phyloP scores from a whole-genome alignment of 108 stramenopile genomes.

The Skeletonema menzelii region DNA sequence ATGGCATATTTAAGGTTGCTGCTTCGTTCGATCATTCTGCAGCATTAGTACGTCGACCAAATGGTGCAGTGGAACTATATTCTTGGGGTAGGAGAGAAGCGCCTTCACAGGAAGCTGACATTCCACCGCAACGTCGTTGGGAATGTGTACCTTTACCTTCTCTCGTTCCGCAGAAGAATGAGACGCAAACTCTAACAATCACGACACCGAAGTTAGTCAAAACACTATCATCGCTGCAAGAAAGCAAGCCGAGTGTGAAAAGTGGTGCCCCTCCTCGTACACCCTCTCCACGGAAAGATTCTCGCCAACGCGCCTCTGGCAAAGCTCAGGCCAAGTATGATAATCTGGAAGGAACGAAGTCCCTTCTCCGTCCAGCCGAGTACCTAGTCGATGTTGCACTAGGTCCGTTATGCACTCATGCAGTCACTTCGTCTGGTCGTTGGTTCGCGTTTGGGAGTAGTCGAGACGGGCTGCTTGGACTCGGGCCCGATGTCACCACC shows the following conservation, averaged over 20 bases:
- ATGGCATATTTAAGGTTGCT: slow-evolving; percentile 77
- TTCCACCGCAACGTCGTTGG: slow-evolving; percentile 1
- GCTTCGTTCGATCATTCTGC: slow-evolving; percentile 79
- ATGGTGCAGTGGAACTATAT: slow-evolving; percentile 74
- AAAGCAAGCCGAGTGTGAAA: background rate
- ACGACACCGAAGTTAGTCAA: slow-evolving; percentile 16
- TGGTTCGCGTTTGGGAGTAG: slow-evolving; percentile 71
- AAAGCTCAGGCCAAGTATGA: background rate
- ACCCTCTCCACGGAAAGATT: slow-evolving; percentile 3
- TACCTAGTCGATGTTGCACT: slow-evolving; percentile 61
- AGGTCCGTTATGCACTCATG: slow-evolving; percentile 71
- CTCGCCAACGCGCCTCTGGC: background rate
- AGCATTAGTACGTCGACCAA: slow-evolving; percentile 72
- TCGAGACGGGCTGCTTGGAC: slow-evolving; percentile 70
- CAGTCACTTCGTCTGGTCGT: slow-evolving; percentile 62
- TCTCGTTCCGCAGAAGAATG: background rate
- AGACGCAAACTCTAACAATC: background rate
- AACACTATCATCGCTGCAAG: slow-evolving; percentile 9
- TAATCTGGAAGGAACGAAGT: slow-evolving; percentile 8
- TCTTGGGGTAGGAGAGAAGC: slow-evolving; percentile 81
- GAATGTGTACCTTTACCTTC: slow-evolving; percentile 12
- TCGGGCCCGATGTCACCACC: slow-evolving; percentile 37
- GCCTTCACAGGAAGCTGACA: slow-evolving; percentile 24
- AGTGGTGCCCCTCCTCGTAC: slow-evolving; percentile 14
- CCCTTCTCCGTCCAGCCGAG: slow-evolving; percentile 22